A percentile compares a stretch with the other conserved stretches of the same genome.
These are phyloP conservation scores for Mortierella sp. DNA, from an alignment of 371 early-diverging fungal species.

Conservation along the genomic window DNA sequence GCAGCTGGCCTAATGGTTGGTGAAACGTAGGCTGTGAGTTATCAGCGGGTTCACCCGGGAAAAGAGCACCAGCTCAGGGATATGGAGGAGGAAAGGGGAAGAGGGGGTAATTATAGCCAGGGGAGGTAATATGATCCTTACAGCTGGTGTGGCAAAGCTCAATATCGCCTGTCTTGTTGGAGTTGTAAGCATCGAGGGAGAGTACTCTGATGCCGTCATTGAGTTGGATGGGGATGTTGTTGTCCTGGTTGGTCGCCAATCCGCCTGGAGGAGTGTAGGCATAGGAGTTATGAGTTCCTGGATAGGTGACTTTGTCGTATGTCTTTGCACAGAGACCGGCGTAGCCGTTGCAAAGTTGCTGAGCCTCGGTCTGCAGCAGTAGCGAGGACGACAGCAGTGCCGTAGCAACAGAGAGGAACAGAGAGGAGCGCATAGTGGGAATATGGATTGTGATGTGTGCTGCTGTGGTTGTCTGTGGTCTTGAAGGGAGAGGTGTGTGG, in stretches of 20 bases:
- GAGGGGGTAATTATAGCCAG: not conserved
- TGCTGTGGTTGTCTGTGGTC: no score
- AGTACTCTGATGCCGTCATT: slow-evolving; percentile 77
- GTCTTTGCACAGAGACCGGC: slow-evolving; percentile 68
- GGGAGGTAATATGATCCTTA: slow-evolving; percentile 1
- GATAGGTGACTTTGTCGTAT: slow-evolving; percentile 67
- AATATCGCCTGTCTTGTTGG: slow-evolving; percentile 56
- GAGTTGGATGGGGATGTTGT: slow-evolving; percentile 68
- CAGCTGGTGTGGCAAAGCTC: slow-evolving; percentile 78
- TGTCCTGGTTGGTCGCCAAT: slow-evolving; percentile 74
- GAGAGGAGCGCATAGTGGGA: slow-evolving; percentile 24
- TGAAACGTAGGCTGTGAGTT: no score
- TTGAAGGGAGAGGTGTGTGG: not conserved
- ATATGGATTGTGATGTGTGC: not conserved
- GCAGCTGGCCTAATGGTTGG: slow-evolving; percentile 35
- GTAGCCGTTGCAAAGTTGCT: slow-evolving; percentile 77
- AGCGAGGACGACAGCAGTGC: slow-evolving; percentile 22
- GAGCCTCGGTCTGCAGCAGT: slow-evolving; percentile 12
- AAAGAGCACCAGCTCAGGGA: no score
- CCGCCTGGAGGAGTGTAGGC: slow-evolving; percentile 60
- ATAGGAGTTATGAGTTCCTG: slow-evolving; percentile 82
- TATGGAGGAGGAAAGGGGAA: not conserved
- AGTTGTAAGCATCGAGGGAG: slow-evolving; percentile 70
- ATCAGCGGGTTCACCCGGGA: no score
- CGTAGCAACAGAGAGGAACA: slow-evolving; percentile 20